phyloP scores from a whole-genome alignment of 1,284 basidiomycete species.

The Tetrapyrgos nigripes region DNA sequence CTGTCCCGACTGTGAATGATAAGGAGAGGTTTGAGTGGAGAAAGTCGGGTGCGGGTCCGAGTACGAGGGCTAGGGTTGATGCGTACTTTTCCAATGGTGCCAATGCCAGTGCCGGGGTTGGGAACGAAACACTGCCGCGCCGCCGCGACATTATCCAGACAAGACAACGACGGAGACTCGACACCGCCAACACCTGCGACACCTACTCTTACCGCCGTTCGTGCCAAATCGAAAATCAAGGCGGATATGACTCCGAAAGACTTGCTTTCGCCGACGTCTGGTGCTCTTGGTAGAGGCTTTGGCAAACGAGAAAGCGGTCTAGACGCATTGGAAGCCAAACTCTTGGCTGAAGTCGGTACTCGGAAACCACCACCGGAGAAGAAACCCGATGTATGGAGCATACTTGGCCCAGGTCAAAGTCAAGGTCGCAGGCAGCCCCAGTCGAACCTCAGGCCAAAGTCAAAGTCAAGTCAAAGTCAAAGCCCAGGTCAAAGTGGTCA shows the following conservation, averaged over 20 bases:
- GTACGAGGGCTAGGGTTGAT: constrained; percentile 34
- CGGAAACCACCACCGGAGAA: constrained; percentile 39
- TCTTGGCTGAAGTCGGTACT: constrained; percentile 60
- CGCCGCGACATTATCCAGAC: no score
- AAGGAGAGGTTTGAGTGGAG: constrained; percentile 11
- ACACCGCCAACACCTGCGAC: constrained; percentile 50
- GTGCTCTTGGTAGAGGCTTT: background rate
- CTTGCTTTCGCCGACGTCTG: constrained; percentile 7
- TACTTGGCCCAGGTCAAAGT: constrained; percentile 37
- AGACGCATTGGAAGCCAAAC: constrained; percentile 57
- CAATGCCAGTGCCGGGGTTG: no score
- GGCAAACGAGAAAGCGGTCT: constrained; percentile 43
- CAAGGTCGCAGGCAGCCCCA: constrained; percentile 9
- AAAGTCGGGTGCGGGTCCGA: constrained; percentile 6
- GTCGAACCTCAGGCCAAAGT: background rate
- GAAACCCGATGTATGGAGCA: constrained; percentile 54
- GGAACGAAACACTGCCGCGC: no score
- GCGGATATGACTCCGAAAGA: background rate
- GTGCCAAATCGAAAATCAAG: constrained; percentile 13
- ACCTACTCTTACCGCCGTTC: constrained; percentile 55
- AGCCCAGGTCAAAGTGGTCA: no score
- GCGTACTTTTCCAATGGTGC: constrained; percentile 33
- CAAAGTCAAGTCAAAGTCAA: constrained; percentile 16
- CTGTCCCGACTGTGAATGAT: constrained; percentile 51
- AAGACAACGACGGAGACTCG: background rate